Base-by-base conservation (phyloP, 768 basidiomycete genomes). In the Tremella fuciformis region DNA sequence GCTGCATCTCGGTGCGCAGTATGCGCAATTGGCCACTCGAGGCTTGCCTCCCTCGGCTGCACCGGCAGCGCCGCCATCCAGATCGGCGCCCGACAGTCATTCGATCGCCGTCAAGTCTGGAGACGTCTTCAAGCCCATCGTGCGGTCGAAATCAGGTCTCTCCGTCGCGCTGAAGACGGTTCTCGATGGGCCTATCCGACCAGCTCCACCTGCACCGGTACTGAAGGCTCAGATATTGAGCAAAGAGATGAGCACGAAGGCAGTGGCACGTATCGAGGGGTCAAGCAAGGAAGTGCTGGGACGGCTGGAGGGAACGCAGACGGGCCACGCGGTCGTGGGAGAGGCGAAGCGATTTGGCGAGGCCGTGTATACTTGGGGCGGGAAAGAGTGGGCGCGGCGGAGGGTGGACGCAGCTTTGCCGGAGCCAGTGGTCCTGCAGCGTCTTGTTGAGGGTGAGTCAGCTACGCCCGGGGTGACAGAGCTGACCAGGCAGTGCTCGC, bases 121-220 rank as follows among this genome's bases (percentile, higher is more conserved):
- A 8, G 66, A 73, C 41, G 68, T 73, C 40, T 73, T 73, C 63
- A 24, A 60, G 15, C 69, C 71, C 1, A 52, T 61, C 9, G 24
- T 53, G 2, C 62, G 63, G 52, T 50, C 58, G 11, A 58, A 61
- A 21, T 64, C 67, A 21, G 53, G 62, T 1, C 42, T 63, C 38
- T 37, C 41, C 8, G n/a, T 52, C 13, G 44, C 24, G 2, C 34
- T 56, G 25, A 51, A 64, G 50, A 55, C 49, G 29, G 58, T 60
- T n/a, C 40, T 70, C 13, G 67, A 71, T 56, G 64, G 67, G 22
- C 66, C 71, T 15, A 57, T 66, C 13, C 38, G 57, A 42, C 7
- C 59, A 8, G 53, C 57, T 13, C 63, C 64, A 1, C 61, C 63
- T 8, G 57, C 55, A 15, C 57, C 63, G 0, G 58, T 67, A 4